Percentiles rank a stretch among this genome's conserved stretches.
Conservation (phyloP, 108 stramenopile genomes). For the Skeletonema menzelii region DNA sequence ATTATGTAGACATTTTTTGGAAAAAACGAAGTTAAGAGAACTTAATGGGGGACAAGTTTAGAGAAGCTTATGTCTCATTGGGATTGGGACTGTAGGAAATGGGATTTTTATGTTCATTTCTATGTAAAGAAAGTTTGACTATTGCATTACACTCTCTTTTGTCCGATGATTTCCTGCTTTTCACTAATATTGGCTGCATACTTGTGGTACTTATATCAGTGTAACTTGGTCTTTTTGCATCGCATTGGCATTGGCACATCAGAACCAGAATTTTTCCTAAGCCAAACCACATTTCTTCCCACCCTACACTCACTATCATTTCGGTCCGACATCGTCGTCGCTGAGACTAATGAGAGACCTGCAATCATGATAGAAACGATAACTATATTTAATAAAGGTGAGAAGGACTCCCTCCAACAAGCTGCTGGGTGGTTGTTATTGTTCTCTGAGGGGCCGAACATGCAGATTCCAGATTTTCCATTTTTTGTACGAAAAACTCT, state of each 20-base stretch:
- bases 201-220: no score
- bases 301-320: no score
- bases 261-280: background rate
- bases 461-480: background rate
- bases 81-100: background rate
- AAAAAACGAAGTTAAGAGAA: background rate
- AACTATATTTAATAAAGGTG: slow-evolving; percentile 76
- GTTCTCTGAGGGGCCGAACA: background rate
- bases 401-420: background rate
- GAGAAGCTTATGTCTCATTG: background rate
- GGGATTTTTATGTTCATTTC: slow-evolving; percentile 2
- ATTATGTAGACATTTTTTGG: background rate
- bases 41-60: background rate
- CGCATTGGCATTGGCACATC: background rate
- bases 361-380: slow-evolving; percentile 68
- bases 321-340: no score
- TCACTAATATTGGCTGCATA: no score
- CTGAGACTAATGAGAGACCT: background rate
- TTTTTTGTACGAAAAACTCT: background rate
- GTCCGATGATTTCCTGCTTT: background rate
- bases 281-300: background rate
- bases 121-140: background rate
- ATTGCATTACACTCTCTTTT: background rate
- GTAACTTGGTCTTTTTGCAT: background rate
- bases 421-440: background rate